phyloP scores from a whole-genome alignment of 1,284 basidiomycete genomes.

The Cutaneotrichosporon mucoides region DNA sequence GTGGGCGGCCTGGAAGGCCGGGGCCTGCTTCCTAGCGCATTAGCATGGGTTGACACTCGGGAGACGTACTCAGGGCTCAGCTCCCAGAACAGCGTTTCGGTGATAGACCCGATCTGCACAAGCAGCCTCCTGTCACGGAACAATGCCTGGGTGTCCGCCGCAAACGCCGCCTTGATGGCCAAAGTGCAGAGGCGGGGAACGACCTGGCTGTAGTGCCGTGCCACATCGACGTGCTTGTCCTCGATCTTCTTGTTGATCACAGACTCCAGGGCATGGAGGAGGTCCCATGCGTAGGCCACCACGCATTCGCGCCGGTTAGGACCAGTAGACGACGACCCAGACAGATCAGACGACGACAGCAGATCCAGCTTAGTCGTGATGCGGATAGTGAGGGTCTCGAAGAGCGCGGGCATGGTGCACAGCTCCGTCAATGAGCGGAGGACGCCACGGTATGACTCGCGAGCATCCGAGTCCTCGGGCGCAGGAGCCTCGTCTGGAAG shows the following conservation, averaged over 20 bases:
- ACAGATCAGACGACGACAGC: conserved; percentile 32
- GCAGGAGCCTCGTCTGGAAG: conserved; percentile 66
- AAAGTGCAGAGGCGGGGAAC: conserved; percentile 67
- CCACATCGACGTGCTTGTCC: conserved; percentile 62
- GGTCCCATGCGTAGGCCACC: conserved; percentile 75
- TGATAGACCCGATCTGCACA: conserved; percentile 59
- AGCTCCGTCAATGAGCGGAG: conserved; percentile 70
- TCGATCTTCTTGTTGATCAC: conserved; percentile 65
- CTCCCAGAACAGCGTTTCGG: conserved; percentile 65
- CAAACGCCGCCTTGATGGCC: conserved; percentile 57
- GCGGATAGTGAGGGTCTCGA: conserved; percentile 76
- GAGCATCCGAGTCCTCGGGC: conserved; percentile 56
- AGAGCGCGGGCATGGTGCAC: conserved; percentile 70
- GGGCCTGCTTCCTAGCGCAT: conserved; percentile 52
- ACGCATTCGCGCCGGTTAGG: conserved; percentile 54
- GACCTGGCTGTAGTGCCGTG: conserved; percentile 71
- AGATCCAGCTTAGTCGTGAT: conserved; percentile 75
- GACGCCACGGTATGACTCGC: conserved; percentile 63
- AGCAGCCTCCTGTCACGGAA: conserved; percentile 65
- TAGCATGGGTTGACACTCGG: not conserved
- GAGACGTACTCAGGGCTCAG: conserved; percentile 59
- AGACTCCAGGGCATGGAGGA: conserved; percentile 65
- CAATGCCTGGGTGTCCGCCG: conserved; percentile 36
- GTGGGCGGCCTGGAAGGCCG: conserved; percentile 57
- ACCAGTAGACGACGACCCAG: not conserved